Conservation (phyloP, 2,329 filamentous ascomycete species). For the Aspergillus transmontanensis region DNA sequence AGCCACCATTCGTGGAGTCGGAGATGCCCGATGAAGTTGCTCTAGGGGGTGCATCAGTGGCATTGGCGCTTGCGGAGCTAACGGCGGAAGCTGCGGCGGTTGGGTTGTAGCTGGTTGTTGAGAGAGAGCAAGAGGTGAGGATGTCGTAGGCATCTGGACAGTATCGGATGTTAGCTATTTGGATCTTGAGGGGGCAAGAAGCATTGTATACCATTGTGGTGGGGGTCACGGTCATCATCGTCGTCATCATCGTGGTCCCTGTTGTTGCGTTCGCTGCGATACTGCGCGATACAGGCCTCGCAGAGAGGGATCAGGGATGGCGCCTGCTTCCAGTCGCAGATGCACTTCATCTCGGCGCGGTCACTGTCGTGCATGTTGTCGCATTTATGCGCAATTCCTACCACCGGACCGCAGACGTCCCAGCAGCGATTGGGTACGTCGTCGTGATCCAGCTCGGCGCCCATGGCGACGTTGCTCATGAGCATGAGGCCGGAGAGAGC, state of each 20-base stretch:
- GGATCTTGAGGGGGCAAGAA: not conserved
- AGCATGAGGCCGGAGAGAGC: constrained; percentile 29
- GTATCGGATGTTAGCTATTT: constrained; percentile 8
- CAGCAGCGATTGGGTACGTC: constrained; percentile 33
- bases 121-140: constrained; percentile 30
- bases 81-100: constrained; percentile 24
- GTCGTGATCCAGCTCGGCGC: constrained; percentile 30
- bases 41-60: not conserved
- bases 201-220: constrained; percentile 30
- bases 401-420: constrained; percentile 27
- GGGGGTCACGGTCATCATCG: constrained; percentile 16
- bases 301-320: constrained; percentile 32
- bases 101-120: constrained; percentile 30
- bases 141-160: constrained; percentile 33
- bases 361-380: constrained; percentile 27
- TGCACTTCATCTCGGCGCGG: constrained; percentile 29
- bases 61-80: constrained; percentile 2
- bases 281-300: constrained; percentile 36
- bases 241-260: constrained; percentile 14
- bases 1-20: not conserved
- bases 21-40: not conserved
- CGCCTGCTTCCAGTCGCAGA: constrained; percentile 31
- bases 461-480: constrained; percentile 23
- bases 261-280: constrained; percentile 19
- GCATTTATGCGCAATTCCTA: constrained; percentile 27